Base-by-base conservation (phyloP, 2,329 filamentous ascomycete species). In the Hymenoscyphus repandus region DNA sequence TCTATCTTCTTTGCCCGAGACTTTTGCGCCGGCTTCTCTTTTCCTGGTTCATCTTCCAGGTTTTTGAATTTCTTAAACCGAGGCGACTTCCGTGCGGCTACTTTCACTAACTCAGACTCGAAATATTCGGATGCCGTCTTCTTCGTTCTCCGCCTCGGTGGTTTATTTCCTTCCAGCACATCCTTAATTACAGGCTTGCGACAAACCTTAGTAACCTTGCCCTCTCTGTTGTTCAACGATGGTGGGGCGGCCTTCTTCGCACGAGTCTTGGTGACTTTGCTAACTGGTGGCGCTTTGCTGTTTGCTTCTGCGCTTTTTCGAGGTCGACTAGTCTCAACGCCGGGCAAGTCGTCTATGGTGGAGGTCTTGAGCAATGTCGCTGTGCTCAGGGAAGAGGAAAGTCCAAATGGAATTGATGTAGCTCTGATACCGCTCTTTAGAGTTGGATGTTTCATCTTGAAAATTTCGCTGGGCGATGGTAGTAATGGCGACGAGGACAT, bases 381-480 rank as follows among this genome's bases (percentile, higher is more conserved):
- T 22, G 74, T 72, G 52, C 67, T 74, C 2, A 71, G 71, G 47
- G 77, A 77, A 0, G 67, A 64, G 10, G 59, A 62, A 13, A 61
- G 55, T 2, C 66, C 60, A 13, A 65, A 54, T 4, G 73, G 68
- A 33, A 74, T 68, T 3, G 70, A 58, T 1, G 66, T 56, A 2
- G 67, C 66, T 53, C 67, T 66, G 54, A 64, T 72, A 5, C 69
- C 72, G 37, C 63, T 70, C 37, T 62, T 62, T 9, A 72, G 53
- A 41, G 18, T 15, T 1, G 45, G 34, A 2, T 69, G 56, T 33
- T 54, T 62, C 47, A 70, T 73, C 2, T 69, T 66, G 1, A 77
- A 56, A 9, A 82, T 62, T 2, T 80, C 72, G 34, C 70, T 69
- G 0, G 82, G 64, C 0, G 78, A 72, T 2, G 79, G 79, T 1